Percentiles rank a stretch among this genome's conserved stretches.
Conservation (phyloP, 371 early-diverging fungal genomes). For the Mucor piriformis region DNA sequence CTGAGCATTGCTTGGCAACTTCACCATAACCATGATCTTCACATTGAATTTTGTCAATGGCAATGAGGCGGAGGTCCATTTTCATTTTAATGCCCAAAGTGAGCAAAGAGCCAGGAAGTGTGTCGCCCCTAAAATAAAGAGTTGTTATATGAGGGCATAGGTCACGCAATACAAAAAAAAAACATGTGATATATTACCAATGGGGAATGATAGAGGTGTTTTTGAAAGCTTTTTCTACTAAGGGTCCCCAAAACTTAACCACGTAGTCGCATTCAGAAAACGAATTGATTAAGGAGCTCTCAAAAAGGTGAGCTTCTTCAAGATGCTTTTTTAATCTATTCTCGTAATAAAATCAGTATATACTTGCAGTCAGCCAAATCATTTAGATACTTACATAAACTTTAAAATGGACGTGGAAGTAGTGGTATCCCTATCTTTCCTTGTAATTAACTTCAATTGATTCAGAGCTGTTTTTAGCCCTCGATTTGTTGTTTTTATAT, state of each 20-base stretch:
- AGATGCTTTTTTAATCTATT: slow-evolving; percentile 22
- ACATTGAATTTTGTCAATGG: slow-evolving; percentile 2
- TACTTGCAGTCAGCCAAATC: slow-evolving; percentile 20
- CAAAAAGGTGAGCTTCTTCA: slow-evolving; percentile 19
- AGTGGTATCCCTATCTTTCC: slow-evolving; percentile 11
- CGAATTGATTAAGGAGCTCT: slow-evolving; percentile 12
- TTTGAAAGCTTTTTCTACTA: slow-evolving; percentile 22
- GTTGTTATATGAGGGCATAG: slow-evolving; percentile 18
- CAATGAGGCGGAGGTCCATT: slow-evolving; percentile 21
- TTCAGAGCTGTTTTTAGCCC: slow-evolving; percentile 14
- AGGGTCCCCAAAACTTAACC: slow-evolving; percentile 21
- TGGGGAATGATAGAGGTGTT: slow-evolving; percentile 18
- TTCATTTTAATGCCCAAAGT: slow-evolving; percentile 19
- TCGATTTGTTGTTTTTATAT: slow-evolving; percentile 12
- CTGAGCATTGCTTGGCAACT: slow-evolving; percentile 13
- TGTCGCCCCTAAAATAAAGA: slow-evolving; percentile 23
- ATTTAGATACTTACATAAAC: slow-evolving; percentile 21
- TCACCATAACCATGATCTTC: slow-evolving; percentile 22
- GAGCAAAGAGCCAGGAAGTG: slow-evolving; percentile 12
- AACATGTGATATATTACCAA: slow-evolving; percentile 14
- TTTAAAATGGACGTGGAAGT: slow-evolving; percentile 9
- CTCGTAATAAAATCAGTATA: slow-evolving; percentile 22
- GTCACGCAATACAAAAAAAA: slow-evolving; percentile 15
- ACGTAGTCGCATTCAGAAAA: slow-evolving; percentile 14
- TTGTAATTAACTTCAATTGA: slow-evolving; percentile 4